A percentile compares a stretch with the other conserved stretches of the same genome.
Conservation (phyloP, 140 eudicot genomes). For the Eryngium alpinum region DNA sequence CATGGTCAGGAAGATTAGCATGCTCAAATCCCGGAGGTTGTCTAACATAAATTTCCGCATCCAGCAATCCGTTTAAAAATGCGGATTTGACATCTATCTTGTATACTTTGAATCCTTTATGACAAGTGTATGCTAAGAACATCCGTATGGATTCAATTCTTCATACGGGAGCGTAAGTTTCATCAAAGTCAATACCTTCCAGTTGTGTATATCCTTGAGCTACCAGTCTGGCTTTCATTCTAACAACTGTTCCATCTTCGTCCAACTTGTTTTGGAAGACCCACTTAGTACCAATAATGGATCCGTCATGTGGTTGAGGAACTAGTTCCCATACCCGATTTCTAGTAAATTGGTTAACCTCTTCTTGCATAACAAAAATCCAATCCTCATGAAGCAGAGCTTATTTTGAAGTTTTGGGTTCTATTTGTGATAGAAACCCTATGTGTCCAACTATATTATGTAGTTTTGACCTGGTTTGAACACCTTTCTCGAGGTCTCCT, state of each 20-base stretch:
- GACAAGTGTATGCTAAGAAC: background rate
- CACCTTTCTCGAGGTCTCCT: background rate
- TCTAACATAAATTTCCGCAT: background rate
- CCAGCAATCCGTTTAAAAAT: background rate
- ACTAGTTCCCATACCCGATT: background rate
- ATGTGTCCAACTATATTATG: background rate
- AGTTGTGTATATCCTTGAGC: background rate
- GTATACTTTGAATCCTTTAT: background rate
- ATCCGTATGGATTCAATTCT: background rate
- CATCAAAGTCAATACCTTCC: background rate
- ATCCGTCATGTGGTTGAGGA: background rate
- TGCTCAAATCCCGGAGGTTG: background rate
- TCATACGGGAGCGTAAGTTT: conserved; percentile 3
- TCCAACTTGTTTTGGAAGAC: background rate
- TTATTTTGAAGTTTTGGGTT: background rate
- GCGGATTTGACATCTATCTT: background rate
- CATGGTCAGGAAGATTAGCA: too few species aligned
- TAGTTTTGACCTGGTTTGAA: background rate
- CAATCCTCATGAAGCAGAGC: background rate
- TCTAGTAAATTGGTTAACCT: background rate
- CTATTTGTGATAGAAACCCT: background rate
- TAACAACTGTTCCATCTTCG: background rate
- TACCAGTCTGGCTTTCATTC: background rate
- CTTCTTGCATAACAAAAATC: background rate
- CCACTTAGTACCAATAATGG: background rate